Conservation (phyloP, 2,329 filamentous ascomycete species). For the Talaromyces sp. region DNA sequence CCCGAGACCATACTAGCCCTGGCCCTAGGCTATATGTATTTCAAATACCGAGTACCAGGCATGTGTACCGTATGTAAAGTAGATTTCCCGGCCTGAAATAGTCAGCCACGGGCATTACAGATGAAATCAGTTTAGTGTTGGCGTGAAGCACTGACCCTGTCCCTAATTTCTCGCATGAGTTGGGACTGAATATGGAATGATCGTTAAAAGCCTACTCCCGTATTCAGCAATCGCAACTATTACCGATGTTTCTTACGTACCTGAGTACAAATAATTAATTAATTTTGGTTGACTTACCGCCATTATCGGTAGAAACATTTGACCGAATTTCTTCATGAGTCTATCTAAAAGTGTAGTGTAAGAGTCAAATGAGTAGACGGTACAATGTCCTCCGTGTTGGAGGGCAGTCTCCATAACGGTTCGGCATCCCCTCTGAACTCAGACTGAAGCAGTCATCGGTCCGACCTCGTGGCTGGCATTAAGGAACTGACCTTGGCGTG, state of each 20-base stretch:
- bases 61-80: not conserved
- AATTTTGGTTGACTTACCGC: not conserved
- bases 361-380: not conserved
- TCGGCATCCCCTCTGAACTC: not conserved
- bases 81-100: not conserved
- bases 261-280: not conserved
- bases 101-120: not conserved
- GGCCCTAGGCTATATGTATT: not conserved
- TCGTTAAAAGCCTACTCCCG: not conserved
- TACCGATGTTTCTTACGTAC: not conserved
- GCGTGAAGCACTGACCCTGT: slow-evolving; percentile 1
- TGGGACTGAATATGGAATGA: not conserved
- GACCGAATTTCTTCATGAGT: not conserved
- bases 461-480: slow-evolving; percentile 10
- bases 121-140: slow-evolving; percentile 3
- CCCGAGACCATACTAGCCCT: not conserved
- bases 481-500: slow-evolving; percentile 4
- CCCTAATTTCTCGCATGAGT: slow-evolving; percentile 6
- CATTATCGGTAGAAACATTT: not conserved
- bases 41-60: not conserved
- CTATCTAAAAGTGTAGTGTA: not conserved
- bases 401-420: slow-evolving; percentile 1
- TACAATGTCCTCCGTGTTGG: slow-evolving; percentile 5
- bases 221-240: not conserved
- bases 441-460: slow-evolving; percentile 9